These are phyloP conservation scores for Sugiyamaella floridensis DNA, from an alignment of 805 yeast species.

Conservation along the genomic window DNA sequence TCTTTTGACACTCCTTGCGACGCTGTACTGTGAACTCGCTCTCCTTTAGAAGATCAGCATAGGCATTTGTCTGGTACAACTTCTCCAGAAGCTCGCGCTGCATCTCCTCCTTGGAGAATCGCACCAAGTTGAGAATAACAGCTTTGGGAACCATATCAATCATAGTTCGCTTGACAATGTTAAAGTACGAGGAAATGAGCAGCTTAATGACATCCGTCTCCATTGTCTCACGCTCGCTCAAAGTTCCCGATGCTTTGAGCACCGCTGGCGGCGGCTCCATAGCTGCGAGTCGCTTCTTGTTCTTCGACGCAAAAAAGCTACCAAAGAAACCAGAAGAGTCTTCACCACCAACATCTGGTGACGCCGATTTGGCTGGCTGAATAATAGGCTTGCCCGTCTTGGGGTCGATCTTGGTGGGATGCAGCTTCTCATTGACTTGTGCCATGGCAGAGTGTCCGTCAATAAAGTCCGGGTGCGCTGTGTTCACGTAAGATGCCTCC, in stretches of 20 bases:
- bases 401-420: slow-evolving; percentile 74
- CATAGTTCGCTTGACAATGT: slow-evolving; percentile 87
- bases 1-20: slow-evolving; percentile 88
- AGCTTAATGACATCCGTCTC: slow-evolving; percentile 96
- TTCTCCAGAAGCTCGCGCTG: slow-evolving; percentile 86
- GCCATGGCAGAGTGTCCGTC: slow-evolving; percentile 95
- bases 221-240: slow-evolving; percentile 92
- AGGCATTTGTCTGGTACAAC: slow-evolving; percentile 63
- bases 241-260: slow-evolving; percentile 81
- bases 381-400: slow-evolving; percentile 78
- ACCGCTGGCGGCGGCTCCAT: slow-evolving; percentile 98
- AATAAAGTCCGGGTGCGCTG: slow-evolving; percentile 94
- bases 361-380: slow-evolving; percentile 27
- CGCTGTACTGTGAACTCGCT: slow-evolving; percentile 88
- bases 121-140: slow-evolving; percentile 84
- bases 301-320: slow-evolving; percentile 86
- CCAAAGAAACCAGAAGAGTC: slow-evolving; percentile 69
- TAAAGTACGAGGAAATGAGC: slow-evolving; percentile 81
- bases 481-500: slow-evolving; percentile 91
- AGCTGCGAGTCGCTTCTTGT: slow-evolving; percentile 86
- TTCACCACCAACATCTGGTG: slow-evolving; percentile 24
- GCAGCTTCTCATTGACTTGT: slow-evolving; percentile 81
- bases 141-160: slow-evolving; percentile 95
- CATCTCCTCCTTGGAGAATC: slow-evolving; percentile 74
- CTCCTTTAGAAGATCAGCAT: slow-evolving; percentile 78